These are phyloP conservation scores for Oryza glaberrima DNA, from an alignment of 176 grass and related monocot species.

Conservation along the genomic window DNA sequence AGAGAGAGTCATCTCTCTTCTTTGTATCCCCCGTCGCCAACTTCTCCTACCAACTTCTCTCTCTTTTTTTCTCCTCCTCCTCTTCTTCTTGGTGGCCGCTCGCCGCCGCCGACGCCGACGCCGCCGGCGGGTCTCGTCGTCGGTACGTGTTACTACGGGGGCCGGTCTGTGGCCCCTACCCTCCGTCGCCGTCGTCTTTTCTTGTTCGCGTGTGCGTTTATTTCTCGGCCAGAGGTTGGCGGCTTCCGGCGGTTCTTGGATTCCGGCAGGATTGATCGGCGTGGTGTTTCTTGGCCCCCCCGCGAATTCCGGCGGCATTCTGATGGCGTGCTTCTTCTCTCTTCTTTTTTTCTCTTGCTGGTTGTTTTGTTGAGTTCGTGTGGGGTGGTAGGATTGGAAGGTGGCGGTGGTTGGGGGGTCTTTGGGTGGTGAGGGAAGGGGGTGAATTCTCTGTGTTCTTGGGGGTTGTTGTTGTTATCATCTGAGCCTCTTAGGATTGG, in stretches of 20 bases:
- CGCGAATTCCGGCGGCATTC: too few relatives aligned
- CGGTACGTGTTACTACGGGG: slow-evolving; percentile 38
- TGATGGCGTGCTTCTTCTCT: not conserved
- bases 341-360: not conserved
- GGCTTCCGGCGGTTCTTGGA: not conserved
- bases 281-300: too few relatives aligned
- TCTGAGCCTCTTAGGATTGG: not conserved
- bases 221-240: too few relatives aligned
- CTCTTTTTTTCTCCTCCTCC: not conserved
- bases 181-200: too few relatives aligned
- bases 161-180: too few relatives aligned
- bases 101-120: too few relatives aligned
- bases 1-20: slow-evolving; percentile 57
- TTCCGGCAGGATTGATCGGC: not conserved
- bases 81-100: not conserved
- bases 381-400: slow-evolving; percentile 56
- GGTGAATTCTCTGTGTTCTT: slow-evolving; percentile 26
- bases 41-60: slow-evolving; percentile 63
- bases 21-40: slow-evolving; percentile 66
- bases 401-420: slow-evolving; percentile 58
- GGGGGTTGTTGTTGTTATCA: slow-evolving; percentile 2
- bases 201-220: too few relatives aligned
- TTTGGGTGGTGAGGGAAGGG: not conserved
- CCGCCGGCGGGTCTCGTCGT: not conserved
- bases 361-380: slow-evolving; percentile 13